phyloP scores from a whole-genome alignment of 225 moss, liverwort and hornwort species.

The Sphagnum contortum region DNA sequence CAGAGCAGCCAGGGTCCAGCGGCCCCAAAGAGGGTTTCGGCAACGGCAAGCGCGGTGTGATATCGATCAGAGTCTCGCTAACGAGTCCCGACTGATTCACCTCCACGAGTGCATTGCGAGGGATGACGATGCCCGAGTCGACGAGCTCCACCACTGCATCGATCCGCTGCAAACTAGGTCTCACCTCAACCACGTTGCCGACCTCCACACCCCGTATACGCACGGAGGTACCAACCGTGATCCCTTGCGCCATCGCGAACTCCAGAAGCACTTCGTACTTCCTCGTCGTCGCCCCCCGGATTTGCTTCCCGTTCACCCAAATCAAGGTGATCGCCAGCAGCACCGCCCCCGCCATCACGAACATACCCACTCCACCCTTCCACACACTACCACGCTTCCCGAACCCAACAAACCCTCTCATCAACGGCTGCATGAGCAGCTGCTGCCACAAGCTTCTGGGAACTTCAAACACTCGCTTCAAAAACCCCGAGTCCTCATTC shows the following conservation, averaged over 20 bases:
- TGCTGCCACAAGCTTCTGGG: too few species aligned
- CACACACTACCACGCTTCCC: constrained; percentile 1
- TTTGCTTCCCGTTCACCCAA: constrained; percentile 90
- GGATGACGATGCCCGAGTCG: constrained; percentile 77
- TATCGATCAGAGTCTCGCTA: constrained; percentile 87
- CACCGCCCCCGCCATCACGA: constrained; percentile 65
- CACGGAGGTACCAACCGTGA: constrained; percentile 88
- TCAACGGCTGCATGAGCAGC: too few species aligned
- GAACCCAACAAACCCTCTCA: too few species aligned
- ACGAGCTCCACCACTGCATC: constrained; percentile 76
- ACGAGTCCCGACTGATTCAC: constrained; percentile 93
- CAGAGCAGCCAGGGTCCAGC: constrained; percentile 47
- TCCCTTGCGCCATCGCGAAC: constrained; percentile 88
- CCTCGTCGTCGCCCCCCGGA: constrained; percentile 46
- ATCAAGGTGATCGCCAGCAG: constrained; percentile 54
- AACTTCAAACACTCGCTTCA: too few species aligned
- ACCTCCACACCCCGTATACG: constrained; percentile 96
- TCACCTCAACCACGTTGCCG: constrained; percentile 77
- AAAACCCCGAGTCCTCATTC: too few species aligned
- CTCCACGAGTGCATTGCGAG: constrained; percentile 85
- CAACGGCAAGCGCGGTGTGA: constrained; percentile 65
- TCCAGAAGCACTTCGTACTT: constrained; percentile 76
- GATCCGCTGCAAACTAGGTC: constrained; percentile 78
- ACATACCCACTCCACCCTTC: constrained; percentile 93
- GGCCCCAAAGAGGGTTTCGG: constrained; percentile 74